Conservation (phyloP, 352 stramenopile genomes). For the Sclerospora graminicola region DNA sequence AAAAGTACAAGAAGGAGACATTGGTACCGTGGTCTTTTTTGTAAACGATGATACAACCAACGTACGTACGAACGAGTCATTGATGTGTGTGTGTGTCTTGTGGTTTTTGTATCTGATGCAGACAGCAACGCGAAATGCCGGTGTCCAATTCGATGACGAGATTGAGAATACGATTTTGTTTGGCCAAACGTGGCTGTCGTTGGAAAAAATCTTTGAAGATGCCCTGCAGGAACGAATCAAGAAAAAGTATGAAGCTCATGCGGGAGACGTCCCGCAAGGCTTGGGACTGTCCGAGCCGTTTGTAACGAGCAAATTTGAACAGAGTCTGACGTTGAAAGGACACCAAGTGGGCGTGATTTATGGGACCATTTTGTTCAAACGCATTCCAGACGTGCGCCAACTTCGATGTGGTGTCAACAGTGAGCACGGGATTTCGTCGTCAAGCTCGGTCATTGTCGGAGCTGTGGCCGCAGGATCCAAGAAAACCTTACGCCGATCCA, state of each 20-base stretch:
- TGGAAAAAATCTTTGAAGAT: constrained; percentile 87
- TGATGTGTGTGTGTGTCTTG: no score
- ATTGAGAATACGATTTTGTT: constrained; percentile 82
- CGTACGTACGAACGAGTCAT: no score
- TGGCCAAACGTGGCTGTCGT: constrained; percentile 79
- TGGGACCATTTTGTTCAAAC: constrained; percentile 82
- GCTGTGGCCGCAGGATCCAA: constrained; percentile 36
- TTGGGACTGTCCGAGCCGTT: constrained; percentile 60
- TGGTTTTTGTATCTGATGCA: not conserved
- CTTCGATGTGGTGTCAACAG: constrained; percentile 82
- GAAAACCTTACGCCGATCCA: constrained; percentile 53
- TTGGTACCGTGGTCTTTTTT: constrained; percentile 20
- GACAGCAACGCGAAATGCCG: constrained; percentile 25
- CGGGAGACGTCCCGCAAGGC: constrained; percentile 29
- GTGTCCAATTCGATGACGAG: constrained; percentile 67
- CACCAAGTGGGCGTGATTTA: constrained; percentile 83
- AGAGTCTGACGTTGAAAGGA: constrained; percentile 79
- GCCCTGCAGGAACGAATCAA: constrained; percentile 80
- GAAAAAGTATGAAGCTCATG: constrained; percentile 50
- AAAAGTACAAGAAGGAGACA: constrained; percentile 80
- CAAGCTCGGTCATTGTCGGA: constrained; percentile 81
- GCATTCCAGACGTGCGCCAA: constrained; percentile 82
- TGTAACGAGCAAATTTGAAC: constrained; percentile 81
- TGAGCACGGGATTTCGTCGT: constrained; percentile 81
- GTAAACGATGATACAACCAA: no score